Evolutionary conservation across 306 rosid genomes (phyloP), one percentile per base, ranked within the genome.

Genomic region (Trifolium dubium): DNA sequence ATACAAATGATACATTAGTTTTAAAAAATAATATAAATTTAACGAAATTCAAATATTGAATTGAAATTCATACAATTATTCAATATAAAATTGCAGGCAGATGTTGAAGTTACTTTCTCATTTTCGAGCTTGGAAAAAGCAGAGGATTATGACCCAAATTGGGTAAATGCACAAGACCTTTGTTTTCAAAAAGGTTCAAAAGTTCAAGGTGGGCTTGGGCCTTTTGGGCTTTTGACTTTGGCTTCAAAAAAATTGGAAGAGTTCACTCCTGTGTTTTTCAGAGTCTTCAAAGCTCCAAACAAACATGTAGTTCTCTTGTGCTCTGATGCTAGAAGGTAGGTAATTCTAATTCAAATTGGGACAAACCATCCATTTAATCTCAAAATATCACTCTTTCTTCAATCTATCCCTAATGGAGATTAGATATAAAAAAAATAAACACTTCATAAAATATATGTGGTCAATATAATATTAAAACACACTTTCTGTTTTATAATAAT

Each of bases 321-420:
- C 83, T 87, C 97, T 3, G 97, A 94, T 76, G 99, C 97, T 0
- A 67, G 29, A 5, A 92, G 96, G 99, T 91, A 92, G 96, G 99
- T 91, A 64, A 62, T 77, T 30, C 4, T 65, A 19, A 28, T 10
- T 56, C 2, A 14, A 47, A 12, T 47, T 47, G 2, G 6, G 5
- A 47, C 4, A 14, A 47, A 13, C 49, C 13, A 43, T 43, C 49
- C 4, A 11, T 43, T 41, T 41, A 0, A 1, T 10, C 0, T 41
- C 12, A 41, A 10, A 41, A 10, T 10, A 41, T 41, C 49, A 43
- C 13, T 39, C 43, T 43, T 3, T 43, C 4, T 10, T 43, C 47
- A 43, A 43, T 3, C 0, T 43, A 43, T 41, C 3, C 10, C 46
- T 41, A 41, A 41, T 3, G 1, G 12, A n/a, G n/a, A n/a, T n/a